phyloP scores from a whole-genome alignment of 2,329 filamentous ascomycete genomes.

The Diaporthe velutina region DNA sequence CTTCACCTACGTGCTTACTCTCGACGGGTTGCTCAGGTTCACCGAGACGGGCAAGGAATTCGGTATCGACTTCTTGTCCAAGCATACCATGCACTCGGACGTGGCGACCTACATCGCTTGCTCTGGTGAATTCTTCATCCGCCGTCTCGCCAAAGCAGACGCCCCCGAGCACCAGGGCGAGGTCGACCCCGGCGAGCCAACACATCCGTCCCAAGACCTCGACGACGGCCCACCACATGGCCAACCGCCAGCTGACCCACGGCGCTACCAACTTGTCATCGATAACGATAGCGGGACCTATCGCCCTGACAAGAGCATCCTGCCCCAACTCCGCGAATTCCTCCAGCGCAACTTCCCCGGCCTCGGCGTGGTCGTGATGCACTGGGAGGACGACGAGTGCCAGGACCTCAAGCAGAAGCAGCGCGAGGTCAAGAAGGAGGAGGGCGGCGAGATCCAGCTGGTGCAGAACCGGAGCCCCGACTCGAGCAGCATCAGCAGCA shows the following conservation, averaged over 20 bases:
- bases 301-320: conserved; percentile 81
- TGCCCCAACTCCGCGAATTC: conserved; percentile 79
- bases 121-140: conserved; percentile 92
- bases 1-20: conserved; percentile 91
- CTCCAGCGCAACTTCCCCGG: conserved; percentile 81
- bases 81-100: conserved; percentile 97
- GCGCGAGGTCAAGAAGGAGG: conserved; percentile 77
- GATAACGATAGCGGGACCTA: conserved; percentile 98
- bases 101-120: conserved; percentile 92
- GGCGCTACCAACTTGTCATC: conserved; percentile 86
- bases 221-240: conserved; percentile 60
- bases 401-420: conserved; percentile 82
- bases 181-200: conserved; percentile 57
- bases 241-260: conserved; percentile 60
- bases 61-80: conserved; percentile 90
- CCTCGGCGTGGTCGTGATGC: conserved; percentile 78
- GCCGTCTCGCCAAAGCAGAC: conserved; percentile 69
- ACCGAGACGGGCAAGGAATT: conserved; percentile 97
- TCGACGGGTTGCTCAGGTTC: conserved; percentile 89
- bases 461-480: conserved; percentile 69
- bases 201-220: conserved; percentile 65
- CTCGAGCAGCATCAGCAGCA: conserved; percentile 63
- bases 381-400: conserved; percentile 84
- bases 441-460: conserved; percentile 64
- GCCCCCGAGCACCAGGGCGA: conserved; percentile 52